Conservation (phyloP, 306 rosid species). For the Hippophae rhamnoides region DNA sequence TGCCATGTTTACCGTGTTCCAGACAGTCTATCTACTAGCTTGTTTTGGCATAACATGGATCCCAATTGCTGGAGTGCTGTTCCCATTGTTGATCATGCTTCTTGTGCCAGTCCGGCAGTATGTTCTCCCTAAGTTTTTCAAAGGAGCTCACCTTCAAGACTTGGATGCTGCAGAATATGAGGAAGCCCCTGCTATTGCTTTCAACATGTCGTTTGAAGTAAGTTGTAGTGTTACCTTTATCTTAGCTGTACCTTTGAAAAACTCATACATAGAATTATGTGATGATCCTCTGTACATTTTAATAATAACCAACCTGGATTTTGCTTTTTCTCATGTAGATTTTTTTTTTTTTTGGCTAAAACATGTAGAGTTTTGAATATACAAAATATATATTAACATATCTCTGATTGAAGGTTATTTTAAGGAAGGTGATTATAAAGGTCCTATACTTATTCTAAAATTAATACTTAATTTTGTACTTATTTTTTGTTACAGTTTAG, state of each 20-base stretch:
- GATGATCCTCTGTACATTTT: too few relatives aligned
- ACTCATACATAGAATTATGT: too few relatives aligned
- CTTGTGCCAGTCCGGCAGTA: conserved; percentile 91
- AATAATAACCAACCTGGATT: not conserved
- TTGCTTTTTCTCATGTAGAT: not conserved
- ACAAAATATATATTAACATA: too few relatives aligned
- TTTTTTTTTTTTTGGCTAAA: too few relatives aligned
- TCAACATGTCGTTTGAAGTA: conserved; percentile 72
- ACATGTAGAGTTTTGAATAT: too few relatives aligned
- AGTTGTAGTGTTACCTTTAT: conserved; percentile 15
- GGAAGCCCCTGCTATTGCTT: conserved; percentile 72
- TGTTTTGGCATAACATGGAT: conserved; percentile 95
- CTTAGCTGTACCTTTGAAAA: conserved; percentile 2
- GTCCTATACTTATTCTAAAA: too few relatives aligned
- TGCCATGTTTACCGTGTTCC: conserved; percentile 71
- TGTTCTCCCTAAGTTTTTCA: conserved; percentile 75
- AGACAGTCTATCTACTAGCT: conserved; percentile 70
- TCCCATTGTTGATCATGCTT: conserved; percentile 92
- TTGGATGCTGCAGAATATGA: conserved; percentile 86
- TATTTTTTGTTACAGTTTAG: too few relatives aligned
- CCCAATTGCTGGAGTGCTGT: conserved; percentile 90
- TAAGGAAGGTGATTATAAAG: too few relatives aligned
- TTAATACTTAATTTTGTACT: too few relatives aligned
- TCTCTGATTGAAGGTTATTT: too few relatives aligned
- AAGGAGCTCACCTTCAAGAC: conserved; percentile 81